phyloP scores from a whole-genome alignment of 352 stramenopile genomes.

The Globisporangium nagaii region DNA sequence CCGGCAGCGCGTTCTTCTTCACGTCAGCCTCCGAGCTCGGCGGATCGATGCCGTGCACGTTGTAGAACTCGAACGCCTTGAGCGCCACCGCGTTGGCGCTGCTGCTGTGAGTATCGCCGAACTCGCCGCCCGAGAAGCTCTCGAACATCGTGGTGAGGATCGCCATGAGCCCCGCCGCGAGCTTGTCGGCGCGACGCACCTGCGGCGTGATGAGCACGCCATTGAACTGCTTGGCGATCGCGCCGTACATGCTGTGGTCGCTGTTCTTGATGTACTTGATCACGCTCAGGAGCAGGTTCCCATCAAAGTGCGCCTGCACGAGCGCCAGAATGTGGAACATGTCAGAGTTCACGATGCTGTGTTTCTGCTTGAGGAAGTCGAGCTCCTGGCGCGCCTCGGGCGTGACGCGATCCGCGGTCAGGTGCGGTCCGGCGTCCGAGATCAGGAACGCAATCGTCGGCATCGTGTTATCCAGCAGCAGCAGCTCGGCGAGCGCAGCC shows the following conservation, averaged over 20 bases:
- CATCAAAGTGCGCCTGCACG: constrained; percentile 43
- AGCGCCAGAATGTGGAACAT: constrained; percentile 46
- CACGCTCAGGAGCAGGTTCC: constrained; percentile 52
- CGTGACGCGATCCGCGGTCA: constrained; percentile 20
- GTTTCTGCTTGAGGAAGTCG: constrained; percentile 41
- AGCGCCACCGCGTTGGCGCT: constrained; percentile 8
- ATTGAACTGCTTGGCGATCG: constrained; percentile 51
- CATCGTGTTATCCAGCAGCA: constrained; percentile 39
- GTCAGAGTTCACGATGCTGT: constrained; percentile 41
- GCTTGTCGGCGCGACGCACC: constrained; percentile 19
- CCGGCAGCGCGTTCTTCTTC: constrained; percentile 18
- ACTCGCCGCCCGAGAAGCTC: constrained; percentile 1
- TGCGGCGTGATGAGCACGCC: constrained; percentile 57
- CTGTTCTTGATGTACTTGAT: constrained; percentile 55
- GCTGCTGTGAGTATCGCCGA: neutral
- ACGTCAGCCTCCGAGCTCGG: constrained; percentile 29
- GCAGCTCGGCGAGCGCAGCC: constrained; percentile 43
- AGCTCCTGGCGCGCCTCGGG: constrained; percentile 22
- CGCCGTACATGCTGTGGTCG: constrained; percentile 49
- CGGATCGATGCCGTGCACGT: constrained; percentile 27
- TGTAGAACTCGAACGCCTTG: constrained; percentile 49
- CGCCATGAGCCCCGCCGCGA: constrained; percentile 43
- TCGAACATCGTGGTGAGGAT: constrained; percentile 58
- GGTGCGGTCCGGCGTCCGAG: constrained; percentile 51
- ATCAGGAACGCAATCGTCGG: constrained; percentile 66